Percentiles rank a stretch among this genome's conserved stretches.
Conservation (phyloP, 805 yeast species). For the Grigorovia jiainica region DNA sequence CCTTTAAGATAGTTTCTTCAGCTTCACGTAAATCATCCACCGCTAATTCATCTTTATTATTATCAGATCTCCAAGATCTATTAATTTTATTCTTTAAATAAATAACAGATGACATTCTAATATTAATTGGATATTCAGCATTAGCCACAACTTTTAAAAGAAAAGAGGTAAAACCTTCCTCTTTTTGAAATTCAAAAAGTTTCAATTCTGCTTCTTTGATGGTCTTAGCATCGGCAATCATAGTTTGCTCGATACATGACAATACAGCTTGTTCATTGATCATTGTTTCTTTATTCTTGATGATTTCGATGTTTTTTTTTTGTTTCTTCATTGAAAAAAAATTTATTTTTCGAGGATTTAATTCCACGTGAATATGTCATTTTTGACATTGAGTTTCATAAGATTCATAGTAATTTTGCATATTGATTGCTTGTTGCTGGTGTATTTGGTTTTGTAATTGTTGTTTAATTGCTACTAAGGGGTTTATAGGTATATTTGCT, state of each 20-base stretch:
- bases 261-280: conserved; percentile 42
- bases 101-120: conserved; percentile 54
- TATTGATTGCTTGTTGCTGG: no score
- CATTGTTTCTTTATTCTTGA: conserved; percentile 10
- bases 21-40: conserved; percentile 25
- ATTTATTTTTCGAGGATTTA: not conserved
- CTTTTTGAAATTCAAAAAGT: conserved; percentile 41
- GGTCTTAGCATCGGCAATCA: conserved; percentile 40
- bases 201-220: conserved; percentile 48
- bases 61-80: conserved; percentile 53
- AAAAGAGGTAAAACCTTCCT: conserved; percentile 49
- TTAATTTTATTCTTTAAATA: conserved; percentile 58
- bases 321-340: not conserved
- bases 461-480: no score
- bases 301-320: not conserved
- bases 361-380: not conserved
- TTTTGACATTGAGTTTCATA: no score
- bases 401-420: no score
- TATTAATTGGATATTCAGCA: conserved; percentile 31
- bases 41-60: conserved; percentile 20
- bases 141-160: conserved; percentile 43
- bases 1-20: conserved; percentile 50
- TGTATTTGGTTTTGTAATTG: no score
- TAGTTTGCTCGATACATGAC: conserved; percentile 42
- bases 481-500: no score